These are phyloP conservation scores for Rhodotorula sphaerocarpa DNA, from an alignment of 768 basidiomycete genomes.

Conservation along the genomic window DNA sequence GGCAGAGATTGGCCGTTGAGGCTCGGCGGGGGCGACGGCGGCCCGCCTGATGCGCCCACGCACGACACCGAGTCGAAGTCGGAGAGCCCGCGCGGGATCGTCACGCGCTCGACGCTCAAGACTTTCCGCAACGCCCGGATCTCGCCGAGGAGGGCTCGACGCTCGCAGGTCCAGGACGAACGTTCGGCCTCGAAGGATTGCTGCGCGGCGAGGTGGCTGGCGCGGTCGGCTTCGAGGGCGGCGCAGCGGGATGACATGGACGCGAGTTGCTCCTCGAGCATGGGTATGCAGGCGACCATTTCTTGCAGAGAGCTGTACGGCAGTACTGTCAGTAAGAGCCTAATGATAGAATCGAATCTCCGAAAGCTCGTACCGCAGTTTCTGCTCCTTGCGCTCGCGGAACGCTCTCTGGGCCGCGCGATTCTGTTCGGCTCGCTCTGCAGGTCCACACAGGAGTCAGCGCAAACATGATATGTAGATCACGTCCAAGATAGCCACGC, in stretches of 20 bases:
- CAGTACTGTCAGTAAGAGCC: too few species aligned
- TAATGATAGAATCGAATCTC: too few species aligned
- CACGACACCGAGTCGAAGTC: too few species aligned
- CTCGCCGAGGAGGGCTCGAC: not conserved
- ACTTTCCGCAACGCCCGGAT: not conserved
- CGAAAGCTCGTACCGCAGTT: slow-evolving; percentile 67
- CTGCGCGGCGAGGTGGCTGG: too few species aligned
- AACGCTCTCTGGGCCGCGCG: slow-evolving; percentile 94
- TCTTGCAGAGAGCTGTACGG: too few species aligned
- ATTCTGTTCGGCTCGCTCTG: slow-evolving; percentile 80
- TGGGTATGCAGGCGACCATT: too few species aligned
- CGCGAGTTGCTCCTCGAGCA: too few species aligned
- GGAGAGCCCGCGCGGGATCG: too few species aligned
- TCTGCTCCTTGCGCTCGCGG: slow-evolving; percentile 90
- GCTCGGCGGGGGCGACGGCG: too few species aligned
- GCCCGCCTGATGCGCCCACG: too few species aligned
- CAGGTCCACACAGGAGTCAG: not conserved
- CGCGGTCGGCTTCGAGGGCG: not conserved
- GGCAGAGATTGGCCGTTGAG: too few species aligned
- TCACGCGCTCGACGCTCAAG: not conserved
- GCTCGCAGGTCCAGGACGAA: not conserved
- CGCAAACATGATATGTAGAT: too few species aligned
- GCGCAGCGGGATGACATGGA: not conserved
- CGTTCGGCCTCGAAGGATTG: not conserved
- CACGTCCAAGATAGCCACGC: not conserved